Base-by-base conservation (phyloP, 768 basidiomycete genomes). In the Panaeolus cyanescens region DNA sequence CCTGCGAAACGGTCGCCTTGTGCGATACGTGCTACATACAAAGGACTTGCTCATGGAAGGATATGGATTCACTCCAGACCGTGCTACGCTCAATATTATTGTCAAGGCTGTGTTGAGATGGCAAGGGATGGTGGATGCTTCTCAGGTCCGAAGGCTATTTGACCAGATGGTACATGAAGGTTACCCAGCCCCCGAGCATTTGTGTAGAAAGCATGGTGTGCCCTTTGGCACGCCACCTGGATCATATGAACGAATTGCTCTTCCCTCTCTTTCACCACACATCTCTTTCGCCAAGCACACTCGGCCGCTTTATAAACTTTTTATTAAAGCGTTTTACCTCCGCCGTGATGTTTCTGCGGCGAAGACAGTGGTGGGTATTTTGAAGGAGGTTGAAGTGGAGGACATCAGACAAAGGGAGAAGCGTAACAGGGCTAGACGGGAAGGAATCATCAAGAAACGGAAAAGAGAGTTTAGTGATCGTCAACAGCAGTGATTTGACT, bases 221-320 rank as follows among this genome's bases (percentile, higher is more conserved):
- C 85, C 85, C 0, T 88, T 88, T 62, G 75, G 71, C 4, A 81
- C 82, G 17, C 72, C 66, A 10, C 69, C 64, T 8, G 64, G 64
- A 30, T 45, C 50, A 25, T 28, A 37, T 12, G n/a, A 30, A 60
- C 13, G 59, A 58, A 20, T 54, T 80, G 57, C 68, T n/a, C 40
- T 82, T n/a, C 75, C 81, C 9, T 71, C 72, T 36, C 69, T 83
- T 19, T 61, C 75, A n/a, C 58, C 76, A 37, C 72, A 74, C 20
- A 76, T 88, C 58, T 84, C 81, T 3, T 89, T 86, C 58, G 75
- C 78, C 59, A 78, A 74, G 59, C 89, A 92, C 68, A 79, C 85
- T n/a, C 75, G 78, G 60, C 91, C 91, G 39, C 67, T 93, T 72
- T 88, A 88, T 71, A 88, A 81, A 76, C 86, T 86, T 84, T 87